Percentiles rank a stretch among this genome's conserved stretches.
phyloP scores from a whole-genome alignment of 139 green algal genomes.

The Chlorella sp. region DNA sequence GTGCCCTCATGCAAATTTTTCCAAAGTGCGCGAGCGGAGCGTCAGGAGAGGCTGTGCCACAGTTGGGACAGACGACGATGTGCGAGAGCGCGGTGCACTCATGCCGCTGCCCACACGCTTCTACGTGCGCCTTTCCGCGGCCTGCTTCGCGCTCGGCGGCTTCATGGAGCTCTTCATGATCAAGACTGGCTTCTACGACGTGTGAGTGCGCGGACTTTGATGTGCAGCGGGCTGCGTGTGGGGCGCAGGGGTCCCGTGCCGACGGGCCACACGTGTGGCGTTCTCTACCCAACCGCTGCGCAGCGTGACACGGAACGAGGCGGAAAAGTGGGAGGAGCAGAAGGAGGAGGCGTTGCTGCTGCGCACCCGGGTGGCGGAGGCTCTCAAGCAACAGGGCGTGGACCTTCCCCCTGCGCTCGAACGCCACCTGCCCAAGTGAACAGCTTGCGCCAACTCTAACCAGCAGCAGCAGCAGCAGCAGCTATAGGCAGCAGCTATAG shows the following conservation, averaged over 20 bases:
- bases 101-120: constrained; percentile 20
- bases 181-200: constrained; percentile 84
- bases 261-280: too few relatives aligned
- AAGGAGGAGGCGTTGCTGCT: not conserved
- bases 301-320: constrained; percentile 1
- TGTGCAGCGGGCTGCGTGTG: constrained; percentile 35
- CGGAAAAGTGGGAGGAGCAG: not conserved
- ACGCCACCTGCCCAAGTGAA: not conserved
- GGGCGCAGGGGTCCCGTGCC: constrained; percentile 43
- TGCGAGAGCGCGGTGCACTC: too few relatives aligned
- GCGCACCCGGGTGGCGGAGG: not conserved
- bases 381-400: not conserved
- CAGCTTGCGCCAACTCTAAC: too few relatives aligned
- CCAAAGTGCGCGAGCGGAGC: too few relatives aligned
- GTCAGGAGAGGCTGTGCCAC: too few relatives aligned
- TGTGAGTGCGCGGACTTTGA: constrained; percentile 24
- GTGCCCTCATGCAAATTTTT: too few relatives aligned
- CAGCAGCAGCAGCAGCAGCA: too few relatives aligned
- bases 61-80: too few relatives aligned
- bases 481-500: too few relatives aligned
- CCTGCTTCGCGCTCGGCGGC: constrained; percentile 51
- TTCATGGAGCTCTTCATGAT: constrained; percentile 91
- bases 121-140: constrained; percentile 31
- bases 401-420: not conserved
- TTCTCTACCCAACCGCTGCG: constrained; percentile 56